Conservation (phyloP, 768 basidiomycete genomes). For the Russula dissimulans region DNA sequence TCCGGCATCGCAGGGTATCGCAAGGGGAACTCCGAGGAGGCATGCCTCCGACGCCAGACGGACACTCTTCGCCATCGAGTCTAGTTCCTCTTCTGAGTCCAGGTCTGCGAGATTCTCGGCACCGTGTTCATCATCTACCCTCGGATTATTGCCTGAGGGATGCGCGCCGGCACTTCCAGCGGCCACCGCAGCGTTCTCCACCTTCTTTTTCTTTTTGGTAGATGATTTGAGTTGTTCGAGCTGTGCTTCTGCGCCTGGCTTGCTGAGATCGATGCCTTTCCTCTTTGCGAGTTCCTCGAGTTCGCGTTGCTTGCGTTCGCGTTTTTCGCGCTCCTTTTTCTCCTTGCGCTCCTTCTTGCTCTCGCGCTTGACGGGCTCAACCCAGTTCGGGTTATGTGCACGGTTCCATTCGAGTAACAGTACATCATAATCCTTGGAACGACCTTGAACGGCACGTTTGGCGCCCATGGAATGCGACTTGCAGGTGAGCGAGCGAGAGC, state of each 20-base stretch:
- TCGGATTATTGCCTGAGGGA: conserved; percentile 40
- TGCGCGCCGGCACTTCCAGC: conserved; percentile 26
- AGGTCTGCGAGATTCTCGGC: conserved; percentile 65
- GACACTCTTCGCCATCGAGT: conserved; percentile 58
- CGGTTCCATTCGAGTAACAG: conserved; percentile 89
- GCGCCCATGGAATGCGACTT: conserved; percentile 98
- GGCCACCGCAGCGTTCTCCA: conserved; percentile 33
- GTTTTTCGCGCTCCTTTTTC: conserved; percentile 69
- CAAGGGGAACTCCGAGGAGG: conserved; percentile 54
- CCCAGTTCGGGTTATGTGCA: conserved; percentile 77
- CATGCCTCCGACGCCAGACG: conserved; percentile 48
- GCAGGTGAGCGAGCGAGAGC: conserved; percentile 92
- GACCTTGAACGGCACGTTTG: conserved; percentile 84
- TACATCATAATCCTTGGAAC: conserved; percentile 75
- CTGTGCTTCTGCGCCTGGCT: conserved; percentile 32
- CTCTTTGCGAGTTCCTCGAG: conserved; percentile 57
- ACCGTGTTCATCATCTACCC: conserved; percentile 40
- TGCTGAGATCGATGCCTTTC: conserved; percentile 41
- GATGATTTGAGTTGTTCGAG: conserved; percentile 26
- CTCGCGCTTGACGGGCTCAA: conserved; percentile 80
- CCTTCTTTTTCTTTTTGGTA: conserved; percentile 63
- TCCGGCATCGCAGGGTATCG: conserved; percentile 61
- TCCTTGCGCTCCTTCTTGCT: conserved; percentile 85
- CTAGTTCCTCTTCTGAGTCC: conserved; percentile 81
- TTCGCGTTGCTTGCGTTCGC: conserved; percentile 70